Base-by-base conservation (phyloP, 805 yeast species). In the Yarrowia sp. region DNA sequence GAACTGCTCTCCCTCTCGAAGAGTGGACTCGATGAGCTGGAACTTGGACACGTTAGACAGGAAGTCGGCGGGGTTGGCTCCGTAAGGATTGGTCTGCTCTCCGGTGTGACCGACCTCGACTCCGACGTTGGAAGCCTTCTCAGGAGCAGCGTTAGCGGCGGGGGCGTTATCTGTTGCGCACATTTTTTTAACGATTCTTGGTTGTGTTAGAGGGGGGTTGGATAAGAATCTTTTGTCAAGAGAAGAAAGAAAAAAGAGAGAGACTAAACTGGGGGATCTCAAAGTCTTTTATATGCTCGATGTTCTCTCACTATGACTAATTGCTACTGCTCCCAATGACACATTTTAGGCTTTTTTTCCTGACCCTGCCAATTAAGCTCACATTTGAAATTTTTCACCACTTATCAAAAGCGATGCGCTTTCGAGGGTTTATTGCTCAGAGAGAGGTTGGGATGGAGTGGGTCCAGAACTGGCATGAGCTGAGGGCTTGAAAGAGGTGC, bases 1-100 rank as follows among this genome's bases (percentile, higher is more conserved):
- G 75, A 93, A 93, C 79, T 93, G 99, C 79, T 93, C 99, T 77
- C 99, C 99, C 80, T 93, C 99, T 81, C 99, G 86, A 66, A 93
- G 82, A 4, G 99, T 93, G 36, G 97, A 90, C 80, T 93, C 99
- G 74, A 93, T 93, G 73, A 93, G 77, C 81, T 93, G 92, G 80
- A 92, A 93, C 70, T 84, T 86, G 69, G 88, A 82, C 36, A 93
- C 98, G 75, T 93, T 93, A 30, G 97, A 90, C 66, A 93, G 78
- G 76, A 79, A 92, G 80, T 93, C 99, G 62, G 90, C 85, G 66
- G 98, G 98, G 75, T 93, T 89, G 70, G 97, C 96, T 17, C 96
- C 99, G 73, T 93, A 93, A 68, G 98, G 98, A 75, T 92, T 92
- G 24, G 61, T 54, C 61, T 54, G 61, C 35, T 54, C 61, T 2